Evolutionary conservation across 345 rosid species (phyloP).

Genomic region (Gossypium ekmanianum): DNA sequence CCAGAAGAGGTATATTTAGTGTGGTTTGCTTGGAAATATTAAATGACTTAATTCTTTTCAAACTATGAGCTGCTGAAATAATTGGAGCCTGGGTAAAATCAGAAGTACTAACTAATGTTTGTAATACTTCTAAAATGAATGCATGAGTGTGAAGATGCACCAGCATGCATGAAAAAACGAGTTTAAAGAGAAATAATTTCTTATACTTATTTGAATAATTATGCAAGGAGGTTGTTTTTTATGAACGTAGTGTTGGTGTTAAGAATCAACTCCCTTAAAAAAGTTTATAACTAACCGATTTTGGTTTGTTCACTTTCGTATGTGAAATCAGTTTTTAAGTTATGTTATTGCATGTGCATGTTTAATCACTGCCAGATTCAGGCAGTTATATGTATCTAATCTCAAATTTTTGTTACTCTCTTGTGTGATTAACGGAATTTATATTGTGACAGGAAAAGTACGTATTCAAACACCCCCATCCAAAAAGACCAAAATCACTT

Average conservation of each 20-base stretch:
- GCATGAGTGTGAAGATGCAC: not conserved
- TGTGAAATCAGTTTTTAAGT: not conserved
- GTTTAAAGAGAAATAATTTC: not conserved
- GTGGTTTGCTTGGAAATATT: not conserved
- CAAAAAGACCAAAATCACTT: constrained; percentile 77
- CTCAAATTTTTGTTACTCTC: not conserved
- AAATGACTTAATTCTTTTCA: no score
- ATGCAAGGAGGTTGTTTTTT: not conserved
- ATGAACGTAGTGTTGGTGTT: not conserved
- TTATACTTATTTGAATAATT: no score
- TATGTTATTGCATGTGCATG: not conserved
- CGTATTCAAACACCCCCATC: constrained; percentile 77
- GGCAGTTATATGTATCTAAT: not conserved
- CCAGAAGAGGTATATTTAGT: constrained; percentile 64
- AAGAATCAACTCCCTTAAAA: not conserved
- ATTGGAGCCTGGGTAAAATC: no score
- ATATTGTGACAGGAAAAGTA: constrained; percentile 62
- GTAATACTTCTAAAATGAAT: constrained; percentile 8
- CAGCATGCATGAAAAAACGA: not conserved
- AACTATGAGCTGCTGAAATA: no score
- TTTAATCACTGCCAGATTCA: not conserved
- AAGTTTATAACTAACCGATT: not conserved
- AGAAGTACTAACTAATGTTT: not conserved
- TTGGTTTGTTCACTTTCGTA: not conserved
- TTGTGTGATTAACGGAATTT: constrained; percentile 14